phyloP scores from a whole-genome alignment of 352 stramenopile genomes.

The Globisporangium rhizosaccharum region DNA sequence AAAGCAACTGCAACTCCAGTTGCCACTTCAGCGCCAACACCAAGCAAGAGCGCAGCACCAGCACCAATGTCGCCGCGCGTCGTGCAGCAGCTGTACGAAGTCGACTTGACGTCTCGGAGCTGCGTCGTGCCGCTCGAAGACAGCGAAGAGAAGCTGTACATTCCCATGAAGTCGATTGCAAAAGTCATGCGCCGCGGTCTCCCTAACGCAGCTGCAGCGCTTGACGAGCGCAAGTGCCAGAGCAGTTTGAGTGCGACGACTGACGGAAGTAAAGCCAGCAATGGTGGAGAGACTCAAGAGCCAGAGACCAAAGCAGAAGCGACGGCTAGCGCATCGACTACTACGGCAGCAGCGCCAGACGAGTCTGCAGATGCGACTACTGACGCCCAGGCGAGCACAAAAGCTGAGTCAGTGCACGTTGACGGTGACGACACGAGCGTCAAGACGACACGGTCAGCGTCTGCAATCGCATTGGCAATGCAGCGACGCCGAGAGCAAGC shows the following conservation, averaged over 20 bases:
- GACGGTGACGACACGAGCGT: neutral
- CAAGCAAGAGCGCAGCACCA: conserved; percentile 2
- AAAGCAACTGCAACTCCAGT: neutral
- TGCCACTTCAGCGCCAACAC: neutral
- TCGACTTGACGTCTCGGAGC: conserved; percentile 51
- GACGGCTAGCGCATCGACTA: too few species aligned
- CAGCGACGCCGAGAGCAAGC: conserved; percentile 2
- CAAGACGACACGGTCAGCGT: conserved; percentile 3
- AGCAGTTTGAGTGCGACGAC: neutral
- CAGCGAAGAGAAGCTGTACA: conserved; percentile 72
- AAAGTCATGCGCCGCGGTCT: conserved; percentile 72
- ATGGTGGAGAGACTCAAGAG: neutral
- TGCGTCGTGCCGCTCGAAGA: conserved; percentile 31
- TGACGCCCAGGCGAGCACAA: neutral
- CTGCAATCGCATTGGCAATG: neutral
- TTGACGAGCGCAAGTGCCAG: neutral
- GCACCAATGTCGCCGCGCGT: conserved; percentile 44
- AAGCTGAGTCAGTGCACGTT: neutral
- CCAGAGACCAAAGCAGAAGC: too few species aligned
- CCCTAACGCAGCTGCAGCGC: conserved; percentile 8
- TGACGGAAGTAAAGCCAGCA: neutral
- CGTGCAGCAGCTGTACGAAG: conserved; percentile 63
- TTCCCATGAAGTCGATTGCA: conserved; percentile 54
- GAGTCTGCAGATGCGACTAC: neutral
- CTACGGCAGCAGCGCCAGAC: too few species aligned